Conservation (phyloP, 495 filamentous ascomycete genomes). For the Lasiosphaeriaceae sp. region DNA sequence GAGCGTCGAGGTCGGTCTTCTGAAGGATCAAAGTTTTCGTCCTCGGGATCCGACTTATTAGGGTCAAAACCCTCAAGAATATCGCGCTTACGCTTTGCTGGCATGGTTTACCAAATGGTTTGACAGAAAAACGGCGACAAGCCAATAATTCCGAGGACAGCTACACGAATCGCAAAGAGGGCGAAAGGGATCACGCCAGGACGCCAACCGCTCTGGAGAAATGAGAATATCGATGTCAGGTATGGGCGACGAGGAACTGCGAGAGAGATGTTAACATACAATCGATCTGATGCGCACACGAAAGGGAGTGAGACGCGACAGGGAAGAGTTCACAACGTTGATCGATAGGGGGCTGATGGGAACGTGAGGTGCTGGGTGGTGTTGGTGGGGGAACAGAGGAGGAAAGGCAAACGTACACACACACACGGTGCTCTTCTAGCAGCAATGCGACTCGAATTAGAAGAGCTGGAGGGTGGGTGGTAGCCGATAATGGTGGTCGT, state of each 20-base stretch:
- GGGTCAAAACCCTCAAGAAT: slow-evolving; percentile 67
- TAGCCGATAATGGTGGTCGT: too few relatives aligned
- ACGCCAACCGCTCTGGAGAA: too few relatives aligned
- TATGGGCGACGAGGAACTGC: neutral
- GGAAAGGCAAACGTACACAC: too few relatives aligned
- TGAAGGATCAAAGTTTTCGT: slow-evolving; percentile 66
- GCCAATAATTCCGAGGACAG: neutral
- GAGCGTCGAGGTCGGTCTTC: slow-evolving; percentile 42
- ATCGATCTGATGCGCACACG: neutral
- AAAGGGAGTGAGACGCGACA: neutral
- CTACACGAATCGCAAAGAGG: too few relatives aligned
- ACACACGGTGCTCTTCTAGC: too few relatives aligned
- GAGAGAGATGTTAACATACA: neutral
- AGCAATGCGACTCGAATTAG: too few relatives aligned
- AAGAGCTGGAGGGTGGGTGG: too few relatives aligned
- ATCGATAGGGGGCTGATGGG: neutral
- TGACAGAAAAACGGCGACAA: neutral
- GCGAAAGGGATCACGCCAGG: too few relatives aligned
- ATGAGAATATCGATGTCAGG: neutral
- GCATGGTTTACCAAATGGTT: slow-evolving; percentile 11
- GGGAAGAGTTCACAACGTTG: neutral
- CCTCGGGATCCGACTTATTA: slow-evolving; percentile 79
- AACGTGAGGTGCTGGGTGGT: too few relatives aligned
- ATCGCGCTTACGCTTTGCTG: slow-evolving; percentile 57
- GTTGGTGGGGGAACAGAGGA: too few relatives aligned